These are phyloP conservation scores for Inga oerstediana DNA, from an alignment of 306 rosid species.

Conservation along the genomic window DNA sequence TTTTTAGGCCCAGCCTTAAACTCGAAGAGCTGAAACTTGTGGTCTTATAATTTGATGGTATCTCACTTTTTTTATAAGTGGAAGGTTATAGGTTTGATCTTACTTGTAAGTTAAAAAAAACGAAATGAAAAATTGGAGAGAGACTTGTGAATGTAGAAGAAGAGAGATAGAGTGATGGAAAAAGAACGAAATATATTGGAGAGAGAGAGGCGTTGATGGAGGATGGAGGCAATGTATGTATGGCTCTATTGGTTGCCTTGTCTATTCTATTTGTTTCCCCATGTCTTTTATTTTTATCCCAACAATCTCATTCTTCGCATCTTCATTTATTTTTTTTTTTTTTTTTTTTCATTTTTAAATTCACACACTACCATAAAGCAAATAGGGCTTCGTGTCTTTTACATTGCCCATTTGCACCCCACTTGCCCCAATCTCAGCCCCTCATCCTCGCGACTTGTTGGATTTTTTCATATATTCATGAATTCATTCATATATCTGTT, in stretches of 20 bases:
- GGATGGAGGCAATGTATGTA: neutral
- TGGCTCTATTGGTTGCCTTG: neutral
- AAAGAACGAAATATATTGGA: too few relatives aligned
- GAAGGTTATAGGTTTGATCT: too few relatives aligned
- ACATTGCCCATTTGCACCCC: conserved; percentile 3
- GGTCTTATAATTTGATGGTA: too few relatives aligned
- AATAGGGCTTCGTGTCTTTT: conserved; percentile 4
- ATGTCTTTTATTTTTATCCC: conserved; percentile 13
- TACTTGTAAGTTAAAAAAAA: too few relatives aligned
- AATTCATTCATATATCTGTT: neutral
- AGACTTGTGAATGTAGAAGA: too few relatives aligned
- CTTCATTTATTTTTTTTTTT: neutral
- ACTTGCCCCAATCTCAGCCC: neutral
- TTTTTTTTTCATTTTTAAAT: neutral
- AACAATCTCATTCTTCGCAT: conserved; percentile 1
- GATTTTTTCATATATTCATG: neutral
- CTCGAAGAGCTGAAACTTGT: too few relatives aligned
- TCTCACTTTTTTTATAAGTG: too few relatives aligned
- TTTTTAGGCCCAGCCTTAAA: neutral
- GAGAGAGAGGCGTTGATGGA: neutral
- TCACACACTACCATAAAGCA: neutral
- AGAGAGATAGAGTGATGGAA: too few relatives aligned
- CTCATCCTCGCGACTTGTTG: neutral
- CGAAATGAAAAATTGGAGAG: too few relatives aligned
- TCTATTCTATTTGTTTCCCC: neutral